Percentiles rank a stretch among this genome's conserved stretches.
phyloP scores from a whole-genome alignment of 768 basidiomycete species.

The Suillus cothurnatus region DNA sequence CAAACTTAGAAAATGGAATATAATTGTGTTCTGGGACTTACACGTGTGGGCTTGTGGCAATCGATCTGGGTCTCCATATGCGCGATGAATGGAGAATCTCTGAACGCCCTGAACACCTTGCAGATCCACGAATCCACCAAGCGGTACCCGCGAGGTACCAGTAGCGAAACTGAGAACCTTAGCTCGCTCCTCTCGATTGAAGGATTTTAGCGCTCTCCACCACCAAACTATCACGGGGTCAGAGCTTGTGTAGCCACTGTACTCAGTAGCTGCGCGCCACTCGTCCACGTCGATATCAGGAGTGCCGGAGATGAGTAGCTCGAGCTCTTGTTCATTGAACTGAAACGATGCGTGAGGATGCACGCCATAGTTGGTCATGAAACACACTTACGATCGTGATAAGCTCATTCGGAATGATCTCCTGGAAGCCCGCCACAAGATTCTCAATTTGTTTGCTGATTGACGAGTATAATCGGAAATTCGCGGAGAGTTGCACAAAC shows the following conservation, averaged over 20 bases:
- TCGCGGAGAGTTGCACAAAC: constrained; percentile 94
- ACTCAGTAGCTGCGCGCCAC: constrained; percentile 91
- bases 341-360: constrained; percentile 29
- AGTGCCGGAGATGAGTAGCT: constrained; percentile 92
- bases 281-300: constrained; percentile 99
- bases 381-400: constrained; percentile 77
- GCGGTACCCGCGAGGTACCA: constrained; percentile 87
- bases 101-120: constrained; percentile 94
- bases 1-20: constrained; percentile 16
- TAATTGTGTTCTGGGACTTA: constrained; percentile 38
- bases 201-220: constrained; percentile 98
- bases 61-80: constrained; percentile 83
- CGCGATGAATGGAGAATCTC: constrained; percentile 93
- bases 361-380: constrained; percentile 11
- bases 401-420: constrained; percentile 96
- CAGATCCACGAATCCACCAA: constrained; percentile 93
- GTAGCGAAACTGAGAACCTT: constrained; percentile 98
- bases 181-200: constrained; percentile 94
- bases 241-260: constrained; percentile 83
- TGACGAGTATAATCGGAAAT: constrained; percentile 89
- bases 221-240: constrained; percentile 99
- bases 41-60: constrained; percentile 91
- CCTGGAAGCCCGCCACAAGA: constrained; percentile 89
- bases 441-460: constrained; percentile 96
- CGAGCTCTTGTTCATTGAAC: constrained; percentile 96